phyloP scores from a whole-genome alignment of 352 stramenopile species.

The Pythium graminicola region DNA sequence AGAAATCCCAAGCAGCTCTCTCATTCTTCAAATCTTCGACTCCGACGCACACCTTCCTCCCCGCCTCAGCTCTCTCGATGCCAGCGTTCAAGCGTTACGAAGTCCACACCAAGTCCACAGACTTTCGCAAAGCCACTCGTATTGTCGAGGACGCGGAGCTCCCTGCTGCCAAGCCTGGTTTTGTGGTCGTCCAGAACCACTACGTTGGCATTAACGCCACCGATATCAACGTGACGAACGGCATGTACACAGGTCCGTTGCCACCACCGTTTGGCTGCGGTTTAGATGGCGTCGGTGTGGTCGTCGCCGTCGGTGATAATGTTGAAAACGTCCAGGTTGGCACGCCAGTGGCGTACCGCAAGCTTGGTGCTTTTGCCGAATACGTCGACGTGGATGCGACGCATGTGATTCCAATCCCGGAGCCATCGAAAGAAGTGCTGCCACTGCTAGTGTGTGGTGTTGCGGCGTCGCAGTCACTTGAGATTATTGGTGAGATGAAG shows the following conservation, averaged over 20 bases:
- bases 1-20: too few relatives aligned
- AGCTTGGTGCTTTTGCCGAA: slow-evolving; percentile 20
- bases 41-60: too few relatives aligned
- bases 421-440: slow-evolving; percentile 19
- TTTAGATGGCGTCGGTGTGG: slow-evolving; percentile 26
- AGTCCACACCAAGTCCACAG: slow-evolving; percentile 25
- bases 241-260: slow-evolving; percentile 16
- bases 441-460: slow-evolving; percentile 36
- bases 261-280: slow-evolving; percentile 23
- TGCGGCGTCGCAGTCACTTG: slow-evolving; percentile 41
- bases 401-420: slow-evolving; percentile 10
- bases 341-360: slow-evolving; percentile 26
- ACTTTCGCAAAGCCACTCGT: slow-evolving; percentile 30
- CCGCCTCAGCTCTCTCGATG: too few relatives aligned
- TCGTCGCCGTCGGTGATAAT: slow-evolving; percentile 24
- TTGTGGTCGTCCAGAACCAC: slow-evolving; percentile 25
- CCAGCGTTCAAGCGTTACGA: too few relatives aligned
- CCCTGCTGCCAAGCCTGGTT: slow-evolving; percentile 1
- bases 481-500: slow-evolving; percentile 52
- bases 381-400: slow-evolving; percentile 15
- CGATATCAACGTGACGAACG: slow-evolving; percentile 30
- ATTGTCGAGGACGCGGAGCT: slow-evolving; percentile 23
- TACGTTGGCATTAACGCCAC: slow-evolving; percentile 33
- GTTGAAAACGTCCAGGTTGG: slow-evolving; percentile 26
- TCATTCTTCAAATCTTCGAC: too few relatives aligned